These are phyloP conservation scores for Neurospora sp. DNA, from an alignment of 495 filamentous ascomycete species.

Conservation along the genomic window DNA sequence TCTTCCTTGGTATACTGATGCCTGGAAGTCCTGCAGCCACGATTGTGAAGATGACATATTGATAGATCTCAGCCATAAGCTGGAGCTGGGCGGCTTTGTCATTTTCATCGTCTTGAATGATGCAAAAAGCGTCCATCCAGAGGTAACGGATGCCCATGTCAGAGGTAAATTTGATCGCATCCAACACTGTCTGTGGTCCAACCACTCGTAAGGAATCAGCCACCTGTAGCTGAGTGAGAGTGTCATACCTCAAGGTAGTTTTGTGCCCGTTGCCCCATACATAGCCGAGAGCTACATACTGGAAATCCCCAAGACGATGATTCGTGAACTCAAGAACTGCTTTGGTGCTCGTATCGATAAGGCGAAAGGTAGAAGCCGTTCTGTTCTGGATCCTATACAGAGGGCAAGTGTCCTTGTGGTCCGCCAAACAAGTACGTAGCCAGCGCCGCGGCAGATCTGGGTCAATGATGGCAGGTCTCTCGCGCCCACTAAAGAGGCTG, in stretches of 20 bases:
- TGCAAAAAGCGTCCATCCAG: conserved; percentile 18
- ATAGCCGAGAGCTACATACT: background rate
- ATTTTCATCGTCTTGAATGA: conserved; percentile 19
- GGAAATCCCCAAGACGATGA: background rate
- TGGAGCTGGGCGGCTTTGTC: conserved; percentile 16
- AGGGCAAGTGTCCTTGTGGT: background rate
- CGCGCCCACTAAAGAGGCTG: background rate
- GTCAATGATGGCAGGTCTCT: background rate
- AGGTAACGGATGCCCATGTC: conserved; percentile 1
- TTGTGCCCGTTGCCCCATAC: background rate
- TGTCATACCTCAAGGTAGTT: background rate
- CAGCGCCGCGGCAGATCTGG: background rate
- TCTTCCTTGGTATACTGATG: fast-evolving
- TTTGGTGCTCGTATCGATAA: background rate
- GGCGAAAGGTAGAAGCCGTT: background rate
- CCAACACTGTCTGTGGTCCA: background rate
- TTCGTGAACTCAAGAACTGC: background rate
- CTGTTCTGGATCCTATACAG: background rate
- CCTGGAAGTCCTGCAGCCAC: background rate
- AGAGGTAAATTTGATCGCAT: background rate
- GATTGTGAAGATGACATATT: background rate
- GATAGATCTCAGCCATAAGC: conserved; percentile 11
- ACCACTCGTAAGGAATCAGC: background rate
- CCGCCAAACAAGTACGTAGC: background rate
- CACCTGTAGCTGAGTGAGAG: background rate